These are phyloP conservation scores for Acanthamoeba sp. DNA, from an alignment of 208 protist genomes.

Conservation along the genomic window DNA sequence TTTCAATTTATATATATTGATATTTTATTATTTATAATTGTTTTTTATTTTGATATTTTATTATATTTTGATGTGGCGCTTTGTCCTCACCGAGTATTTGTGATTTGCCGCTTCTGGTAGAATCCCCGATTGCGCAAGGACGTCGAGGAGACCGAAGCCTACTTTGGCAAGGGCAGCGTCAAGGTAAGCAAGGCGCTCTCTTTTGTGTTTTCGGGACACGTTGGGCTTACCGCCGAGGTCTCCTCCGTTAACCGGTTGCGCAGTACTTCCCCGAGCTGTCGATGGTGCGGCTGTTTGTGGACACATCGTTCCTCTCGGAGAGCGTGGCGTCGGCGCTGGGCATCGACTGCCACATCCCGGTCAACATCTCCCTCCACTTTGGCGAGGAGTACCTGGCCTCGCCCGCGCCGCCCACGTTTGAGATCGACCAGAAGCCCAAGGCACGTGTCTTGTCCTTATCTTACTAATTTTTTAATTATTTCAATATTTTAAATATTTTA, in stretches of 20 bases:
- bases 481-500: too few species aligned
- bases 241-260: not conserved
- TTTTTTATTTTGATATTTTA: too few species aligned
- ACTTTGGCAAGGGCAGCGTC: slow-evolving; percentile 46
- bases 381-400: slow-evolving; percentile 52
- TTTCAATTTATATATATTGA: too few species aligned
- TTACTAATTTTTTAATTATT: not conserved
- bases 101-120: not conserved
- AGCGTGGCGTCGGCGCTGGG: slow-evolving; percentile 32
- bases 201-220: too few species aligned
- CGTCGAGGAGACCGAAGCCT: slow-evolving; percentile 44
- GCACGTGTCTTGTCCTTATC: not conserved
- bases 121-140: slow-evolving; percentile 33
- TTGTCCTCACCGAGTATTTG: too few species aligned
- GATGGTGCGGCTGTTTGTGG: slow-evolving; percentile 63
- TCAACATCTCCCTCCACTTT: slow-evolving; percentile 63
- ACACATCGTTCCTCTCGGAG: slow-evolving; percentile 3
- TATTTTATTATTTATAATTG: too few species aligned
- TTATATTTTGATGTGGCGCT: too few species aligned
- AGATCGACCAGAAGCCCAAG: slow-evolving; percentile 71
- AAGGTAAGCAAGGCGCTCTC: too few species aligned
- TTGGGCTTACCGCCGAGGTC: too few species aligned
- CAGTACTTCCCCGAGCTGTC: slow-evolving; percentile 72
- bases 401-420: slow-evolving; percentile 49
- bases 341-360: slow-evolving; percentile 31